phyloP scores from a whole-genome alignment of 805 yeast genomes.

The Metschnikowia lunata region DNA sequence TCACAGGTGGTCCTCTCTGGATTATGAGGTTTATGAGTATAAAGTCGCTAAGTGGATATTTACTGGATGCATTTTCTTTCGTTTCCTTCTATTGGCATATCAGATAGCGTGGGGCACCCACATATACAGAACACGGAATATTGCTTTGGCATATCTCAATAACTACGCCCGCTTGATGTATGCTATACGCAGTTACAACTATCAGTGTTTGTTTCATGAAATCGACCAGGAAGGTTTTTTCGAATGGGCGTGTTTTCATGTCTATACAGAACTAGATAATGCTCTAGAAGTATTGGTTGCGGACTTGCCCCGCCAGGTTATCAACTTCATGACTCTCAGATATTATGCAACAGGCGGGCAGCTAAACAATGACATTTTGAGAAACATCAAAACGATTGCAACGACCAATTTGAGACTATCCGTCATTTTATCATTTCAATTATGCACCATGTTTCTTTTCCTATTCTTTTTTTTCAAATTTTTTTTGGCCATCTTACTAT shows the following conservation, averaged over 20 bases:
- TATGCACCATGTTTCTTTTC: conserved; percentile 73
- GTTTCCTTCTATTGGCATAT: conserved; percentile 54
- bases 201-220: conserved; percentile 68
- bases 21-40: conserved; percentile 44
- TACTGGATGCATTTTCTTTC: conserved; percentile 73
- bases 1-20: conserved; percentile 60
- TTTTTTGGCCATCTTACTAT: conserved; percentile 48
- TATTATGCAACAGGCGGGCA: conserved; percentile 49
- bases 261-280: conserved; percentile 61
- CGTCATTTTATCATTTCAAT: conserved; percentile 69
- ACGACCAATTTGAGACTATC: conserved; percentile 59
- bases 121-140: conserved; percentile 55
- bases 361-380: conserved; percentile 37
- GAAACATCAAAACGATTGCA: conserved; percentile 56
- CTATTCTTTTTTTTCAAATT: conserved; percentile 57
- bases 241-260: conserved; percentile 64
- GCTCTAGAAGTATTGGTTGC: conserved; percentile 63
- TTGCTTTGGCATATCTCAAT: conserved; percentile 68
- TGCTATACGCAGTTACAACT: conserved; percentile 53
- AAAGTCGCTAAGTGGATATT: conserved; percentile 65
- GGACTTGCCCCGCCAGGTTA: conserved; percentile 83
- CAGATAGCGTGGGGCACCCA: conserved; percentile 56
- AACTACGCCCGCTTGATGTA: conserved; percentile 55
- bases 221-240: conserved; percentile 58
- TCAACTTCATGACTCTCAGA: conserved; percentile 67